These are phyloP conservation scores for Pachyrhizus erosus DNA, from an alignment of 306 rosid species.

Conservation along the genomic window DNA sequence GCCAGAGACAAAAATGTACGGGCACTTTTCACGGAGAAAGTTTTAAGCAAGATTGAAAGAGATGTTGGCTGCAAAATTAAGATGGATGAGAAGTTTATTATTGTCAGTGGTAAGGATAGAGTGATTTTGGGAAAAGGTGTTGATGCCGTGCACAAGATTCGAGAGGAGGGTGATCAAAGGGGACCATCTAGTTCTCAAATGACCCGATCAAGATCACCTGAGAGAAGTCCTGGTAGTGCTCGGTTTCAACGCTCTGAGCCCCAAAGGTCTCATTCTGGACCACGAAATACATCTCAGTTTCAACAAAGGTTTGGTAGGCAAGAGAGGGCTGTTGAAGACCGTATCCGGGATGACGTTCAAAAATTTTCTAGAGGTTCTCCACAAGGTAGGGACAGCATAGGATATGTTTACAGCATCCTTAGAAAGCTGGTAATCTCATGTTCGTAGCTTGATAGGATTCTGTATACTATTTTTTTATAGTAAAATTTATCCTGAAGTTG, in stretches of 20 bases:
- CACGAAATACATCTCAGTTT: slow-evolving; percentile 67
- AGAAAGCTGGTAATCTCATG: slow-evolving; percentile 78
- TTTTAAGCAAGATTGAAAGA: slow-evolving; percentile 78
- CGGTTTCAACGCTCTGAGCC: slow-evolving; percentile 81
- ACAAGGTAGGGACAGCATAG: slow-evolving; percentile 99
- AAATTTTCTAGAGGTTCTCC: slow-evolving; percentile 85
- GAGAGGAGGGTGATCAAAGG: slow-evolving; percentile 80
- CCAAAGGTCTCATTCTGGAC: slow-evolving; percentile 76
- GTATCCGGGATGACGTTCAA: slow-evolving; percentile 71
- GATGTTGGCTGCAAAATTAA: slow-evolving; percentile 91
- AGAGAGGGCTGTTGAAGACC: slow-evolving; percentile 78
- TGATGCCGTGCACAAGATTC: slow-evolving; percentile 92
- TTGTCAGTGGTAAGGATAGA: slow-evolving; percentile 94
- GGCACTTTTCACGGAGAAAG: slow-evolving; percentile 82
- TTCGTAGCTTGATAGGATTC: slow-evolving; percentile 68
- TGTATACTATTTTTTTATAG: slow-evolving; percentile 39
- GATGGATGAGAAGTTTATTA: slow-evolving; percentile 93
- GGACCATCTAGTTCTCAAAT: slow-evolving; percentile 73
- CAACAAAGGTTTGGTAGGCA: slow-evolving; percentile 85
- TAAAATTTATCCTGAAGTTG: slow-evolving; percentile 30
- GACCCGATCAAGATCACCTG: slow-evolving; percentile 87
- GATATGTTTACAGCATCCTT: slow-evolving; percentile 75
- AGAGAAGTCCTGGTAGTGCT: slow-evolving; percentile 75
- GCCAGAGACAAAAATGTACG: slow-evolving; percentile 85
- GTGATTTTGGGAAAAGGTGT: slow-evolving; percentile 83